These are phyloP conservation scores for Spizellomyces punctatus DNA, from an alignment of 192 early-diverging fungal species.

Conservation along the genomic window DNA sequence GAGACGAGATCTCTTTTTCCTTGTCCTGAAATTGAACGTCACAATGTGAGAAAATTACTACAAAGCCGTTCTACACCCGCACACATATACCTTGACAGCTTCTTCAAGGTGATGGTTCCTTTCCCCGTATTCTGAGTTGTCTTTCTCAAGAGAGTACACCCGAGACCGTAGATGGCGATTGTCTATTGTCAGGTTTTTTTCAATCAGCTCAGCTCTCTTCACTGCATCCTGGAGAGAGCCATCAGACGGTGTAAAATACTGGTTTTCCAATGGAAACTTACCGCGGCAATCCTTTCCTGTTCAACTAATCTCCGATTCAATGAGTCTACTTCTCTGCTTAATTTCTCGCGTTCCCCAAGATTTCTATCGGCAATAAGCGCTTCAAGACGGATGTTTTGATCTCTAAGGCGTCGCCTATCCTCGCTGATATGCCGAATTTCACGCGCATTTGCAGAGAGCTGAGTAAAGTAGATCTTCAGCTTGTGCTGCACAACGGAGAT, in stretches of 20 bases:
- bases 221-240: conserved; percentile 40
- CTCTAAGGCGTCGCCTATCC: conserved; percentile 41
- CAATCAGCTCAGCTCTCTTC: conserved; percentile 44
- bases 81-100: conserved; percentile 34
- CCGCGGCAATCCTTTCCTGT: conserved; percentile 30
- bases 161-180: conserved; percentile 50
- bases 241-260: background rate
- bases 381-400: conserved; percentile 41
- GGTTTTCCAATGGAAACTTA: conserved; percentile 6
- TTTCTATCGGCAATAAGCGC: conserved; percentile 38
- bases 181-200: conserved; percentile 53
- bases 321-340: conserved; percentile 36
- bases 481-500: conserved; percentile 36
- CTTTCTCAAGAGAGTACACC: conserved; percentile 46
- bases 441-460: conserved; percentile 45
- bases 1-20: conserved; percentile 59
- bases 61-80: background rate
- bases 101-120: conserved; percentile 44
- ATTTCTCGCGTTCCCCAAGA: conserved; percentile 38
- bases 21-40: conserved; percentile 40
- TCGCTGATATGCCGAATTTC: conserved; percentile 50
- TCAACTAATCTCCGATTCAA: conserved; percentile 15
- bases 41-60: background rate
- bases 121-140: conserved; percentile 44
- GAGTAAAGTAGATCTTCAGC: conserved; percentile 50